phyloP scores from a whole-genome alignment of 306 rosid species.

The Corylus americana region DNA sequence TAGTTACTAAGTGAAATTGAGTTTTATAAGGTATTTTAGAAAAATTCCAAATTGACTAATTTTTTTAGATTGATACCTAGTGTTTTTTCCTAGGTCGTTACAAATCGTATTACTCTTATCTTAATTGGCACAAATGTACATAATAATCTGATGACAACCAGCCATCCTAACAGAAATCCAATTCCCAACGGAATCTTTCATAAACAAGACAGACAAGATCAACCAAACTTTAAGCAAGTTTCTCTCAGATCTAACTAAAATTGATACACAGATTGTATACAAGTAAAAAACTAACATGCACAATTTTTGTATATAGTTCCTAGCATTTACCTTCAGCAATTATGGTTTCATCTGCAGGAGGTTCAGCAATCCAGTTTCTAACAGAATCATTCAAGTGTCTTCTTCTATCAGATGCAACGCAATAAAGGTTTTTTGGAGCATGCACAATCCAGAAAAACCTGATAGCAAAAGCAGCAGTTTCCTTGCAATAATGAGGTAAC shows the following conservation, averaged over 20 bases:
- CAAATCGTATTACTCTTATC: not conserved
- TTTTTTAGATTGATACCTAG: no score
- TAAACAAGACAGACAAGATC: no score
- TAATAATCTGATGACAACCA: not conserved
- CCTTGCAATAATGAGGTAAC: no score
- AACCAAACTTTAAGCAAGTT: no score
- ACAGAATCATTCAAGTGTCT: slow-evolving; percentile 84
- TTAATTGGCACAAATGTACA: not conserved
- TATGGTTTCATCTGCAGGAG: slow-evolving; percentile 66
- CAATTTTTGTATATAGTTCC: not conserved
- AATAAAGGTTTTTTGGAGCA: slow-evolving; percentile 66
- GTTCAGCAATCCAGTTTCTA: slow-evolving; percentile 69
- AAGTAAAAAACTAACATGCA: no score
- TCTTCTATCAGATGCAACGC: slow-evolving; percentile 81
- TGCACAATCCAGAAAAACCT: slow-evolving; percentile 82
- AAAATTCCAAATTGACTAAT: no score
- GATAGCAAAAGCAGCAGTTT: slow-evolving; percentile 34
- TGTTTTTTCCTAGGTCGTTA: no score
- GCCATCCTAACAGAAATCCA: not conserved
- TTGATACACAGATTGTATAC: not conserved
- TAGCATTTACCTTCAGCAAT: slow-evolving; percentile 63
- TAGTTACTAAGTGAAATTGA: no score
- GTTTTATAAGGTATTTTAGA: no score
- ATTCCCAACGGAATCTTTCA: no score
- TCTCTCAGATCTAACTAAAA: not conserved